These are phyloP conservation scores for Poteriospumella lacustris DNA, from an alignment of 108 stramenopile species.

Conservation along the genomic window DNA sequence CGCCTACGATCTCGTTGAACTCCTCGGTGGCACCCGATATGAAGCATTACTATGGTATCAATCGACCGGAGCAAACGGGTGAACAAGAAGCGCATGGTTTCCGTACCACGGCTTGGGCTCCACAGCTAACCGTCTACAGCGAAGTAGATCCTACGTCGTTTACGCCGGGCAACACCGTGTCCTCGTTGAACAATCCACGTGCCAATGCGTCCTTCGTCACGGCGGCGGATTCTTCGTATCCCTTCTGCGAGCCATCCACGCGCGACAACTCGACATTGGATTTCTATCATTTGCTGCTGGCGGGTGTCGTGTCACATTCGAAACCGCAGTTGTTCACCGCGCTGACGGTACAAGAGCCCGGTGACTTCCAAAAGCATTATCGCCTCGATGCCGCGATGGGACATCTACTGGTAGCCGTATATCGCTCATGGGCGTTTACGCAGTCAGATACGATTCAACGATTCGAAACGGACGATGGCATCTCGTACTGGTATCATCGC, in stretches of 20 bases:
- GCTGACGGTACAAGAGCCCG: conserved; percentile 57
- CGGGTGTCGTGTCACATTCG: conserved; percentile 46
- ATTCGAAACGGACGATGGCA: conserved; percentile 55
- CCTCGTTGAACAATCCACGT: conserved; percentile 52
- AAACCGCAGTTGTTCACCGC: conserved; percentile 63
- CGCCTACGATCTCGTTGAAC: conserved; percentile 48
- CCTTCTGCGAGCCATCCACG: conserved; percentile 62
- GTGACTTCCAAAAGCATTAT: conserved; percentile 55
- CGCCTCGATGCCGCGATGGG: conserved; percentile 45
- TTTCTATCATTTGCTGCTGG: conserved; percentile 59
- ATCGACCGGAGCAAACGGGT: conserved; percentile 57
- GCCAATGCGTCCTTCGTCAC: conserved; percentile 56
- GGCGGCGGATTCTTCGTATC: conserved; percentile 57
- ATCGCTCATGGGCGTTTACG: conserved; percentile 61
- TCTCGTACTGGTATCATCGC: conserved; percentile 61
- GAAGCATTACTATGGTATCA: conserved; percentile 45
- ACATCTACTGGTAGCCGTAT: conserved; percentile 46
- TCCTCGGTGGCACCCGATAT: conserved; percentile 19
- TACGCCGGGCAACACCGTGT: conserved; percentile 51
- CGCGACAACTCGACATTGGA: conserved; percentile 60
- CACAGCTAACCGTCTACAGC: conserved; percentile 21
- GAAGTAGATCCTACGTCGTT: conserved; percentile 45
- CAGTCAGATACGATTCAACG: conserved; percentile 48
- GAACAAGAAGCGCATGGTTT: conserved; percentile 58
- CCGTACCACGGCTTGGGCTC: conserved; percentile 51